phyloP scores from a whole-genome alignment of 1,284 basidiomycete genomes.

The Rhodotorula sp. region DNA sequence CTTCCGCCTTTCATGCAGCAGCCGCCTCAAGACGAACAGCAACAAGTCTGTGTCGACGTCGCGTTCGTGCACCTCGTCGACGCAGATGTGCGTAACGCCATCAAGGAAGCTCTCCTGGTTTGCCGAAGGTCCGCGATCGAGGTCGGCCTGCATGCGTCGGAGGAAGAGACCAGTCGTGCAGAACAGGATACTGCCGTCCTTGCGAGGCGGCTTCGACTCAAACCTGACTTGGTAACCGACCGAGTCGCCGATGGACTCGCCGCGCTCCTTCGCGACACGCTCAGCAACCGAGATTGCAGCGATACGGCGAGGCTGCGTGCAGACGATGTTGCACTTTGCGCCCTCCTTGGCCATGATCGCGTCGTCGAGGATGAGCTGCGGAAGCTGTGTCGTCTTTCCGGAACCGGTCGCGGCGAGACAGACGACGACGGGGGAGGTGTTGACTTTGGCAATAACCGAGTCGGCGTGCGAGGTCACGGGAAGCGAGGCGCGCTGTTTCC shows the following conservation, averaged over 20 bases:
- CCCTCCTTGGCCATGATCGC: conserved; percentile 76
- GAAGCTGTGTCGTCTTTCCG: conserved; percentile 94
- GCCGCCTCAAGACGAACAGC: conserved; percentile 83
- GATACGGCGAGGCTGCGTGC: conserved; percentile 88
- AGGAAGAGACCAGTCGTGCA: conserved; percentile 93
- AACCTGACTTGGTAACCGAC: conserved; percentile 94
- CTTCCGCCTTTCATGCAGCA: conserved; percentile 70
- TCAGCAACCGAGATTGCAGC: conserved; percentile 91
- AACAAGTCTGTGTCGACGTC: conserved; percentile 92
- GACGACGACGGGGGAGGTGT: conserved; percentile 72
- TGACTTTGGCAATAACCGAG: conserved; percentile 63
- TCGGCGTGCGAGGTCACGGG: conserved; percentile 39
- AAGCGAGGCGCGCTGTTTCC: conserved; percentile 58
- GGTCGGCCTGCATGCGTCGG: conserved; percentile 76
- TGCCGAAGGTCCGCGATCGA: conserved; percentile 52
- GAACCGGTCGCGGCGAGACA: conserved; percentile 94
- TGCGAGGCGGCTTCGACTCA: conserved; percentile 74
- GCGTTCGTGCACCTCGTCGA: conserved; percentile 96
- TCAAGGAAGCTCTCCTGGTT: conserved; percentile 60
- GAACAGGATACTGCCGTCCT: conserved; percentile 84
- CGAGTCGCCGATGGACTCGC: conserved; percentile 66
- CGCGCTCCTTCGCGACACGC: conserved; percentile 86
- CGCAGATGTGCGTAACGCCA: conserved; percentile 81
- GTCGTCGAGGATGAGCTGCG: conserved; percentile 86
- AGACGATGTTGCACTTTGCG: conserved; percentile 83